Evolutionary conservation across 768 basidiomycete genomes (phyloP).

Genomic region (Suillus variegatus): DNA sequence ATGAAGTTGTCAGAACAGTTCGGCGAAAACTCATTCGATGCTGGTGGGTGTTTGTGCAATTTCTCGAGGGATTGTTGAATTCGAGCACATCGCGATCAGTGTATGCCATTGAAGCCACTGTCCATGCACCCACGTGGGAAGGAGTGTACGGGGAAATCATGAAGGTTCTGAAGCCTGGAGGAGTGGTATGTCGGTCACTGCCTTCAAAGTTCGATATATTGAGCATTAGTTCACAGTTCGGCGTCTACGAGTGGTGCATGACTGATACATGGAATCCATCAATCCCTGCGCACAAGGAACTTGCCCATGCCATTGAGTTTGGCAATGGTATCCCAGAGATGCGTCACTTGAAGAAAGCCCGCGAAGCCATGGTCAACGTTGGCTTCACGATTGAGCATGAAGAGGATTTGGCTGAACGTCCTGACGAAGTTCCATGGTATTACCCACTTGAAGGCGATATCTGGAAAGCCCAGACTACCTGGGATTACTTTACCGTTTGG

Average conservation of each 20-base stretch:
- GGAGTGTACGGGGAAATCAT: constrained; percentile 90
- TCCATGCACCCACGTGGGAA: constrained; percentile 90
- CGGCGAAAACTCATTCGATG: constrained; percentile 87
- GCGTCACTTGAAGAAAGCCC: constrained; percentile 68
- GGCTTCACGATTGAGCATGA: constrained; percentile 86
- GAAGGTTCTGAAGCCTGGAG: constrained; percentile 92
- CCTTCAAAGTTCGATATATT: neutral
- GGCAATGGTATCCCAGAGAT: constrained; percentile 96
- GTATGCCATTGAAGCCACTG: constrained; percentile 94
- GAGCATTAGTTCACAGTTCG: constrained; percentile 57
- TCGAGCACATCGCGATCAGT: constrained; percentile 41
- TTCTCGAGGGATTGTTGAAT: neutral
- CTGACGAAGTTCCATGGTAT: constrained; percentile 79
- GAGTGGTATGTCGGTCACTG: constrained; percentile 57
- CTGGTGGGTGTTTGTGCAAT: constrained; percentile 52
- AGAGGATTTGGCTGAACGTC: constrained; percentile 86
- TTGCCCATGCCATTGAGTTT: constrained; percentile 87
- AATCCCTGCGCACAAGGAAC: constrained; percentile 77
- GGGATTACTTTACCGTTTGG: constrained; percentile 84
- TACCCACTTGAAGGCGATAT: constrained; percentile 93
- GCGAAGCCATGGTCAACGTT: constrained; percentile 73
- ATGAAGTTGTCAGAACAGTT: constrained; percentile 91
- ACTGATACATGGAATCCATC: constrained; percentile 86
- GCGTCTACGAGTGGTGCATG: constrained; percentile 98
- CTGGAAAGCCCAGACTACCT: constrained; percentile 81